Base-by-base conservation (phyloP, 495 filamentous ascomycete genomes). In the Aspergillus steynii region DNA sequence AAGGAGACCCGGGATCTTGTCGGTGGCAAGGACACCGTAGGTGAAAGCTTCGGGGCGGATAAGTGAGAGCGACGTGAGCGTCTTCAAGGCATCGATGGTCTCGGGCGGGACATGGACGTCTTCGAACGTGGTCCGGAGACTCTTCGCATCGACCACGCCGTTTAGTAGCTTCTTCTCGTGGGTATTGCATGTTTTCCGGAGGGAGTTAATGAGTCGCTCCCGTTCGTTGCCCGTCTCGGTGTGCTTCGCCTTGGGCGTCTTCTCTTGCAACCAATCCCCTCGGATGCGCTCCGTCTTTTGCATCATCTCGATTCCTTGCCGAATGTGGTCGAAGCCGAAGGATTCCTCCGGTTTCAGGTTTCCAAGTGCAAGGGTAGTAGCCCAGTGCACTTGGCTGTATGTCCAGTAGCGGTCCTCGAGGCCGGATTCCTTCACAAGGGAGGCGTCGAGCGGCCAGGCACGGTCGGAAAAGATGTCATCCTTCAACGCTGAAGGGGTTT, bases 21-120 rank as follows among this genome's bases (percentile, higher is more conserved):
- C 93, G 0, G 87, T 93, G 2, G 93, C 90, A 37, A 99, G 83
- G 5, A 99, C 93, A 74, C 95, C 95, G 69, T 99, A 99, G 15
- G 87, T 88, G 73, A 99, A 99, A 29, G 96, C 95, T 48, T 99
- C 95, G 0, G 95, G 95, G 1, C 96, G 88, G 29, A 90, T 80
- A 0, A 99, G 82, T 0, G 93, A 96, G 8, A 99, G 80, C 2
- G 90, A 90, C 3, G 96, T 99, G 37, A 98, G 80, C 4, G 90
- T 93, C 72, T 93, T 93, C 58, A 98, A 77, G 1, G 93, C 89
- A 46, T 96, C 92, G 31, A 96, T 90, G 10, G 91, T 97, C 54
- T 92, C 90, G 3, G 82, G 71, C 0, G 93, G 86, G 15, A 90
- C 92, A 61, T 91, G 88, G 45, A 99, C 88, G 68, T 96, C 89